Base-by-base conservation (phyloP, 441 rosid species). In the Erysimum cheiri region DNA sequence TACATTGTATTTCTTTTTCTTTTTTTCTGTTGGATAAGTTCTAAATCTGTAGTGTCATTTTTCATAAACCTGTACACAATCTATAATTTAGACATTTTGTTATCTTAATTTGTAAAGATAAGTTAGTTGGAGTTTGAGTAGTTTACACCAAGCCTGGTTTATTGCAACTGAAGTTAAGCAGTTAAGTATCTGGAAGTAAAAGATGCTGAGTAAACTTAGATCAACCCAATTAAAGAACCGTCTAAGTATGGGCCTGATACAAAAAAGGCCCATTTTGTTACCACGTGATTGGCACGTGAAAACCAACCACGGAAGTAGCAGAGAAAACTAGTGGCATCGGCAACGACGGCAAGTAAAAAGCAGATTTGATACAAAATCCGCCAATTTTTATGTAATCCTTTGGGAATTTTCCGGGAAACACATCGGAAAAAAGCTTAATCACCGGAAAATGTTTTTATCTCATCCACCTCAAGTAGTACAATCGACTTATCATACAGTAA, bases 401-500 rank as follows among this genome's bases (percentile, higher is more conserved):
- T 43, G 0, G 50, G 6, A 29, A 13, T 12, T 24, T 67, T 52
- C 72, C 69, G 55, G 64, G 3, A 2, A 28, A 12, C 49, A 26
- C 39, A 49, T 29, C 52, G 58, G 66, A 1, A 7, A 60, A 68
- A 68, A 60, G 13, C 43, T 37, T n/a, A 36, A 9, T 46, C 59
- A n/a, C 70, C 65, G 74, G 66, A 69, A 69, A 69, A 85, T 91
- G 97, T 81, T 83, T 85, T 77, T 84, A 40, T 73, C 87, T 68
- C 82, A 63, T 48, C 48, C 78, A 68, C 83, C 85, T 48, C 86
- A 83, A 60, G 47, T 82, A 28, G 52, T 77, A 15, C 85, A 74
- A 43, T 82, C 81, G 5, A 79, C 73, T 64, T 67, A 29, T 53
- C 19, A 26, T 1, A 81, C 66, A 5, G 53, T 64, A 56, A 37